These are phyloP conservation scores for Trypanosoma mega DNA, from an alignment of 208 protist species.

Conservation along the genomic window DNA sequence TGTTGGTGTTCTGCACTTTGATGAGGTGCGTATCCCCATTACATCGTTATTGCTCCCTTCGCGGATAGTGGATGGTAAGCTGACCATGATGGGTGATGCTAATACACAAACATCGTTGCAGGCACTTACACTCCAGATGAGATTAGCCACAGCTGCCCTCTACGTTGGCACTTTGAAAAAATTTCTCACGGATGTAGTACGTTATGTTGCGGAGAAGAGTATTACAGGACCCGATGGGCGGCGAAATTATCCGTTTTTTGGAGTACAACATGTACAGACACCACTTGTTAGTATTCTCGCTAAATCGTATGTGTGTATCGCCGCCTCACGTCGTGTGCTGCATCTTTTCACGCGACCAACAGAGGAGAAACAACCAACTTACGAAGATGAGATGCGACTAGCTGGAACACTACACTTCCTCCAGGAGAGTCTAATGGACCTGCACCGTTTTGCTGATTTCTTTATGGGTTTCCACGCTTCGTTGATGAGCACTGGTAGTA, in stretches of 20 bases:
- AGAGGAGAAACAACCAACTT: constrained; percentile 29
- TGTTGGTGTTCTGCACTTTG: constrained; percentile 74
- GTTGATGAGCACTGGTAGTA: constrained; percentile 46
- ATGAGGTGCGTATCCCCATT: constrained; percentile 56
- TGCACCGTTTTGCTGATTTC: constrained; percentile 49
- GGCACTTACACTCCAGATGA: constrained; percentile 56
- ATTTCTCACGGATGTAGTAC: constrained; percentile 57
- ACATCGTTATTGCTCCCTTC: constrained; percentile 64
- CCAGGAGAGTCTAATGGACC: constrained; percentile 59
- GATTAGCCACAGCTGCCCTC: constrained; percentile 71
- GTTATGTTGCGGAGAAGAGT: constrained; percentile 57
- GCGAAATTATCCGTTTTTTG: constrained; percentile 84
- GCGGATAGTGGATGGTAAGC: constrained; percentile 41
- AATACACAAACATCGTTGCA: constrained; percentile 36
- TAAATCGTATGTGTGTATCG: constrained; percentile 74
- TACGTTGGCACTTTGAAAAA: constrained; percentile 69
- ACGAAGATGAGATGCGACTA: constrained; percentile 80
- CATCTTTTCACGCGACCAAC: constrained; percentile 44
- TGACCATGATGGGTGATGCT: constrained; percentile 27
- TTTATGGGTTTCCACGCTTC: constrained; percentile 70
- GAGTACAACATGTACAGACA: constrained; percentile 85
- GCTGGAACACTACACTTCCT: constrained; percentile 77
- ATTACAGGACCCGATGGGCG: constrained; percentile 69
- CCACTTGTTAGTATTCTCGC: constrained; percentile 73
- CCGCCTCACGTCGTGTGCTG: constrained; percentile 67